These are phyloP conservation scores for Fusarium bulbicola DNA, from an alignment of 2,329 filamentous ascomycete genomes.

Conservation along the genomic window DNA sequence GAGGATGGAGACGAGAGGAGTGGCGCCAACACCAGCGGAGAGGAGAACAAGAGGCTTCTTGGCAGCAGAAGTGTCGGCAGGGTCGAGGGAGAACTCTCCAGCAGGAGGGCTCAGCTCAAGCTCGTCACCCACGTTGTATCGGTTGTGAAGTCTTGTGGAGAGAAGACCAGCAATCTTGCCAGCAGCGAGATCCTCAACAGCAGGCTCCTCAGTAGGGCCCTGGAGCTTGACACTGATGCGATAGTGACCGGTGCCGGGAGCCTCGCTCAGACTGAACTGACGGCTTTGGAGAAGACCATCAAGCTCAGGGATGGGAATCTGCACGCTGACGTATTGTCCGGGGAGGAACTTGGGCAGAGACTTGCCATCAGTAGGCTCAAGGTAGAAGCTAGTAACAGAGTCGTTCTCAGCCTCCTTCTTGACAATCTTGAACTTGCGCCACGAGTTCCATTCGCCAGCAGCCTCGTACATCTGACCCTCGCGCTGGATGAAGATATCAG, in stretches of 20 bases:
- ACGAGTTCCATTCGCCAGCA: conserved; percentile 55
- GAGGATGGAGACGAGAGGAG: conserved; percentile 72
- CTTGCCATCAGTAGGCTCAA: conserved; percentile 66
- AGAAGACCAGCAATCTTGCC: conserved; percentile 57
- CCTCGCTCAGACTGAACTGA: conserved; percentile 79
- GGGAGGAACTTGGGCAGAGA: conserved; percentile 70
- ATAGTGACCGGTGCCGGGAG: conserved; percentile 66
- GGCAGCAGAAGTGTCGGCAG: conserved; percentile 49
- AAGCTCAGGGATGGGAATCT: conserved; percentile 67
- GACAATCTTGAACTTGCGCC: conserved; percentile 64
- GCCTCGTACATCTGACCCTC: conserved; percentile 70
- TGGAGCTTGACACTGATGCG: conserved; percentile 80
- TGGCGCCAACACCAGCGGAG: conserved; percentile 74
- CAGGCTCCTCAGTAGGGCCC: conserved; percentile 48
- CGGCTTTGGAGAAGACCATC: conserved; percentile 71
- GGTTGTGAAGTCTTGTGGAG: conserved; percentile 62
- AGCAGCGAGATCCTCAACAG: conserved; percentile 46
- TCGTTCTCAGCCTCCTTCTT: conserved; percentile 69
- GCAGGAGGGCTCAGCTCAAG: conserved; percentile 65
- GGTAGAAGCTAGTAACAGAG: conserved; percentile 74
- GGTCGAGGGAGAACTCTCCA: conserved; percentile 70
- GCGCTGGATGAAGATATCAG: conserved; percentile 73
- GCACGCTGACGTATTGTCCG: conserved; percentile 78
- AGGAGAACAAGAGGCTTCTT: conserved; percentile 70
- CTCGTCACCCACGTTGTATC: conserved; percentile 59